Evolutionary conservation across 371 early-diverging fungal genomes (phyloP), one percentile per base, ranked within the genome.

Genomic region (Mucor circinelloides): DNA sequence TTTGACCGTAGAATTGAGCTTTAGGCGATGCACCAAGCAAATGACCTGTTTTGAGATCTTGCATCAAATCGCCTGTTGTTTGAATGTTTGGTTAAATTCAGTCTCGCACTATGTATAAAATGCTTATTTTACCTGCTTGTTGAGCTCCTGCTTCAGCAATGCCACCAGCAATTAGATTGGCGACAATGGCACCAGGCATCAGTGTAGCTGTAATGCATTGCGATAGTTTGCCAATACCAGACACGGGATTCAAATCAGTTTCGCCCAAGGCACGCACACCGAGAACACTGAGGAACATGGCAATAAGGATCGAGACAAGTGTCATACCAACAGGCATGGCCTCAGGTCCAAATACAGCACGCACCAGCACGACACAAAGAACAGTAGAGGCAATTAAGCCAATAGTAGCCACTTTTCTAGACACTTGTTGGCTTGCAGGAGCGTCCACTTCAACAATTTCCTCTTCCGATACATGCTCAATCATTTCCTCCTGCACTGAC

Each of bases 11-110:
- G 74, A 95, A 94, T 75, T 94, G 95, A 0, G 94, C 90, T 62
- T 89, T 87, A 1, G 96, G 96, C 0, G 92, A 89, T 1, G 95
- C 94, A 28, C 85, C 84, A 27, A 95, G 75, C 12, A 94, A 64
- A 72, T 94, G 92, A 0, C 93, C 96, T 5, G 96, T 94, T 70
- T 94, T 94, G 36, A 95, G 77, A 76, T 95, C 95, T 61, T 93
- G 93, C 90, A 95, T 93, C 68, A 95, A 83, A 68, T 94, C 95
- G 58, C 92, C 79, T 71, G 63, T 21, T 3, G 9, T n/a, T 31
- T 13, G 30, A n/a, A 2, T n/a, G 21, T 21, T 42, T n/a, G 21
- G 30, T 23, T 23, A 25, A 4, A 34, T 19, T 34, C 7, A 85
- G n/a, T 12, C 76, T 77, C 44, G 75, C 78, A 19, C 46, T 38